Base-by-base conservation (phyloP, 768 basidiomycete species). In the Rhizopogon rudus region DNA sequence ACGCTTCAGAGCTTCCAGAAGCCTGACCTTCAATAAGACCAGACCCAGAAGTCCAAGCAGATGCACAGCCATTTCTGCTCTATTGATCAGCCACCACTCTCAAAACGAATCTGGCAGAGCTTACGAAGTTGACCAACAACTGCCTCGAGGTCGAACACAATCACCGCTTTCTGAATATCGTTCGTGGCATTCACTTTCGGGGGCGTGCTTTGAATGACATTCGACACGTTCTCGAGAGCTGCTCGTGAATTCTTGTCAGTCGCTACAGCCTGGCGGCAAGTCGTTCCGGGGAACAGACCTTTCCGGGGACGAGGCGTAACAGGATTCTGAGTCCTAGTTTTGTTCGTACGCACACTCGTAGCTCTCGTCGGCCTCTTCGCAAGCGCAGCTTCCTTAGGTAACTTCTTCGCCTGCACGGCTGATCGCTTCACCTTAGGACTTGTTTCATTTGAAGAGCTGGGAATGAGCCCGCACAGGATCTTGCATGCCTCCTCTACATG, bases 11-110 rank as follows among this genome's bases (percentile, higher is more conserved):
- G 84, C 71, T 52, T 85, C 81, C 25, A 98, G 75, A 3, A 87
- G 67, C 46, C 82, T 84, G 5, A 93, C 76, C 56, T 86, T 87
- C 16, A 80, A 74, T 5, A 93, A 69, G 2, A 80, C 72, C 16
- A 88, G 77, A 0, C 85, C 86, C 3, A 93, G 70, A 9, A 93
- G 61, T 2, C 90, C 88, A 16, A 92, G 77, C 42, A 95, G 71
- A 44, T 82, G 76, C 0, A 81, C 68, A 17, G 76, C 71, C 59
- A 84, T 76, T 56, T 82, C 86, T 88, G 59, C 12, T 17, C 8
- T 16, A 0, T 31, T 7, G 4, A 0, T 22, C 20, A 16, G 29
- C 60, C 52, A 58, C 40, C 25, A 28, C 25, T 25, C 10, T 40
- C 39, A 35, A 5, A 51, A 44, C 6, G 28, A 22, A 55, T 2